Evolutionary conservation across 352 stramenopile genomes (phyloP).

Genomic region (Elongisporangium undulatum): DNA sequence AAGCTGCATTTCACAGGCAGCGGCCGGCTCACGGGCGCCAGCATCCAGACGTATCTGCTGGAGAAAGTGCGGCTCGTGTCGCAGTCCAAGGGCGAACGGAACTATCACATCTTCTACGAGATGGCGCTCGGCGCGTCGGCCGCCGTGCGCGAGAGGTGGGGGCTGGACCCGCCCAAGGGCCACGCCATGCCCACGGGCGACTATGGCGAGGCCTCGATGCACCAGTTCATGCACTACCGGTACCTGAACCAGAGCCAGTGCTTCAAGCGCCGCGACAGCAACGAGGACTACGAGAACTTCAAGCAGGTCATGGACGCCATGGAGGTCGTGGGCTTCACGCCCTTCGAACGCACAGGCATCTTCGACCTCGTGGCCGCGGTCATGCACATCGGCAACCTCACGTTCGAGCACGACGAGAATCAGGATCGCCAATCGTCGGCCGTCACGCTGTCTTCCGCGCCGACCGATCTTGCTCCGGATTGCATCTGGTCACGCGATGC

Average conservation of each 20-base stretch:
- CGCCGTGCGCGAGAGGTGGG: slow-evolving; percentile 49
- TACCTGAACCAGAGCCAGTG: slow-evolving; percentile 88
- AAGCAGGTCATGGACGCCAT: slow-evolving; percentile 76
- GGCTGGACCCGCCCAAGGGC: slow-evolving; percentile 45
- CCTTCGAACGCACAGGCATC: slow-evolving; percentile 66
- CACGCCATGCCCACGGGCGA: slow-evolving; percentile 33
- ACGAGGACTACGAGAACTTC: slow-evolving; percentile 78
- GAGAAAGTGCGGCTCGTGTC: slow-evolving; percentile 92
- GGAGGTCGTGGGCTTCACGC: slow-evolving; percentile 79
- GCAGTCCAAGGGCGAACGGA: slow-evolving; percentile 75
- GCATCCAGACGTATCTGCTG: slow-evolving; percentile 92
- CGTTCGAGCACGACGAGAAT: slow-evolving; percentile 79
- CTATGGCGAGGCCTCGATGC: slow-evolving; percentile 30
- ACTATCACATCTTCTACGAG: slow-evolving; percentile 89
- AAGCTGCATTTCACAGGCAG: slow-evolving; percentile 83
- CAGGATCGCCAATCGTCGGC: slow-evolving; percentile 39
- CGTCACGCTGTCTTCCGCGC: slow-evolving; percentile 12
- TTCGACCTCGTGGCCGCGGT: slow-evolving; percentile 80
- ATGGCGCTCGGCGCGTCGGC: slow-evolving; percentile 60
- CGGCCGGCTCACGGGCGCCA: slow-evolving; percentile 73
- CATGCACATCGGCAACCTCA: slow-evolving; percentile 89
- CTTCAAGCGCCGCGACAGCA: slow-evolving; percentile 69
- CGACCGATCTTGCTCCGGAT: slow-evolving; percentile 45
- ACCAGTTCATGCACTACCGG: slow-evolving; percentile 67
- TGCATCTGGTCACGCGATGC: slow-evolving; percentile 73